These are phyloP conservation scores for Paecilomyces fulvus DNA, from an alignment of 2,329 filamentous ascomycete species.

Conservation along the genomic window DNA sequence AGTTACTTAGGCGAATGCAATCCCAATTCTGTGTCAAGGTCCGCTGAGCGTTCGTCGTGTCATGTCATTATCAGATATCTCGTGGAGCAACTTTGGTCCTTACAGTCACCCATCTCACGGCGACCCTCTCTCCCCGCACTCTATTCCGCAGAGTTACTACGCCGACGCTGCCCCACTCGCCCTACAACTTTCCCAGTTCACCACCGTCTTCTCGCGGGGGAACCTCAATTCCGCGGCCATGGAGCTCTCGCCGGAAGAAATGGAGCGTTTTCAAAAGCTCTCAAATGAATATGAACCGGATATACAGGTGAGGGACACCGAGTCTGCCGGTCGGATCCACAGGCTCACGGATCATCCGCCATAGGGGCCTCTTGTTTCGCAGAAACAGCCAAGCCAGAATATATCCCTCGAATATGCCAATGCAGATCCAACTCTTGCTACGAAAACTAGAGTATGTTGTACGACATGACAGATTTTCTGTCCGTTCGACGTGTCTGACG, in stretches of 20 bases:
- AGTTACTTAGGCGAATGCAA: not conserved
- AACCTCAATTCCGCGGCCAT: slow-evolving; percentile 20
- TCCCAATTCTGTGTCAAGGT: not conserved
- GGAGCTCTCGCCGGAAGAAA: slow-evolving; percentile 43
- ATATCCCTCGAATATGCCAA: slow-evolving; percentile 82
- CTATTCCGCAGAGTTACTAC: not conserved
- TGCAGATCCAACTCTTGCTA: slow-evolving; percentile 74
- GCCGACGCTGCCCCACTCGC: slow-evolving; percentile 9
- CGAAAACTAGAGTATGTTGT: slow-evolving; percentile 67
- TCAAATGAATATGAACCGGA: slow-evolving; percentile 54
- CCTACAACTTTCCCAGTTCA: slow-evolving; percentile 15
- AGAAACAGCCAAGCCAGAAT: slow-evolving; percentile 64
- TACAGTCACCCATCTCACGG: slow-evolving; percentile 21
- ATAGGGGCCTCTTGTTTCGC: slow-evolving; percentile 76
- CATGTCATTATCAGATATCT: slow-evolving; percentile 29
- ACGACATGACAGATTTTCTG: not conserved
- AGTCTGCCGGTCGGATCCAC: not conserved
- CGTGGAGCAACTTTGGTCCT: slow-evolving; percentile 23
- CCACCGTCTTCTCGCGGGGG: slow-evolving; percentile 9
- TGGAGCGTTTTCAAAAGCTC: slow-evolving; percentile 54
- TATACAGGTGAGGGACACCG: slow-evolving; percentile 39
- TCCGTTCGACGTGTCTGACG: slow-evolving; percentile 5
- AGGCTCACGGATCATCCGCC: slow-evolving; percentile 15
- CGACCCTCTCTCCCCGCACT: slow-evolving; percentile 16
- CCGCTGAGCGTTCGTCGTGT: slow-evolving; percentile 14